Percentiles rank a stretch among this genome's conserved stretches.
These are phyloP conservation scores for Dichotomopilus funicola DNA, from an alignment of 2,329 filamentous ascomycete species.

Conservation along the genomic window DNA sequence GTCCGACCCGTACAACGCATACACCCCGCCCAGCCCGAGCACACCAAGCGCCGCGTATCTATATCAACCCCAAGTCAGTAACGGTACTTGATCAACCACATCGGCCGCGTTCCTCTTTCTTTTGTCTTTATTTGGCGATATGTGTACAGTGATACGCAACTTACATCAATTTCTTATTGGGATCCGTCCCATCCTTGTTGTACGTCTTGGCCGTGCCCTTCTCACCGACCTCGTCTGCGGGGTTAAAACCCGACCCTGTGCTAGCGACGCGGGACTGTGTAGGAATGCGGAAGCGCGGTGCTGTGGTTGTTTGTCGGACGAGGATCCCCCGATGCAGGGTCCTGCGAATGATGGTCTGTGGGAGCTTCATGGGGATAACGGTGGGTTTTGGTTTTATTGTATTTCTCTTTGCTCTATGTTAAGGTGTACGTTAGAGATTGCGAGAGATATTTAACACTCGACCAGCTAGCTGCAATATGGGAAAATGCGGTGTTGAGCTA, in stretches of 20 bases:
- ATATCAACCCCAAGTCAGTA: background rate
- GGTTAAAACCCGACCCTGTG: background rate
- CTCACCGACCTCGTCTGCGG: slow-evolving; percentile 6
- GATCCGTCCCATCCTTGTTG: slow-evolving; percentile 19
- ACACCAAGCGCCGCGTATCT: slow-evolving; percentile 7
- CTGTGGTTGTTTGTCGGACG: background rate
- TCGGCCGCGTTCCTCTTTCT: background rate
- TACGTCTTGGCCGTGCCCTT: slow-evolving; percentile 15
- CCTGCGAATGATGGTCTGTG: background rate
- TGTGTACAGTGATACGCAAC: background rate
- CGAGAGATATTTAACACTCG: too few relatives aligned
- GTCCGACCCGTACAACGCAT: slow-evolving; percentile 4
- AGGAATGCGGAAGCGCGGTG: background rate
- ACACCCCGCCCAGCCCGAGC: slow-evolving; percentile 6
- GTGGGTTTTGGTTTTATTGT: background rate
- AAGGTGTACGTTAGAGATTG: too few relatives aligned
- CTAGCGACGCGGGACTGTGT: background rate
- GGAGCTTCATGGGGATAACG: background rate
- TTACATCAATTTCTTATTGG: slow-evolving; percentile 19
- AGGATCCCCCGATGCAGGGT: slow-evolving; percentile 1
- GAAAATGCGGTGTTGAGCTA: too few relatives aligned
- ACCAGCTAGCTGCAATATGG: too few relatives aligned
- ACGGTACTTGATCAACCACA: background rate
- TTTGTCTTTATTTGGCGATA: background rate
- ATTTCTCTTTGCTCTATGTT: background rate